Evolutionary conservation across 1,284 basidiomycete genomes (phyloP).

Genomic region (Austroboletus niveus): DNA sequence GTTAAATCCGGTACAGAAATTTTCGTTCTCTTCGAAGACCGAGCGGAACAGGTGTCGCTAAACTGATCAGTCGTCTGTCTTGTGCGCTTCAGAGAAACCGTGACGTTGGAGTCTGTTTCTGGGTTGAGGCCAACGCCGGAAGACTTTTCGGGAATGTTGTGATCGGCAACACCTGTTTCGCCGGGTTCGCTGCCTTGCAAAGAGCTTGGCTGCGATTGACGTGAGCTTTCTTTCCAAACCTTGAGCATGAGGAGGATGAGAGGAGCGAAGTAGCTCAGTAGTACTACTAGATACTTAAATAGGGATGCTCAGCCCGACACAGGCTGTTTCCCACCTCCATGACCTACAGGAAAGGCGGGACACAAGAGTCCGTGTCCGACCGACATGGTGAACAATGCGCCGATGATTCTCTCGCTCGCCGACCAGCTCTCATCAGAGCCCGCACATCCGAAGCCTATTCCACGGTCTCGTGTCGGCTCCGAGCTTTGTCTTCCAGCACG

Average conservation of each 20-base stretch:
- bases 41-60: conserved; percentile 3
- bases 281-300: not conserved
- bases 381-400: conserved; percentile 55
- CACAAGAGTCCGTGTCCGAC: conserved; percentile 5
- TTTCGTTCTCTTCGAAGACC: conserved; percentile 16
- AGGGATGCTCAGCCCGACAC: not conserved
- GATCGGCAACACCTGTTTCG: conserved; percentile 32
- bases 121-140: conserved; percentile 23
- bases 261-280: not conserved
- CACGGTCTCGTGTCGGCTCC: conserved; percentile 39
- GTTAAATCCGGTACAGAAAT: not conserved
- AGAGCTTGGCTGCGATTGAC: conserved; percentile 4
- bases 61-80: conserved; percentile 12
- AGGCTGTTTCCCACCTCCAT: conserved; percentile 16
- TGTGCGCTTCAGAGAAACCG: conserved; percentile 14
- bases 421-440: conserved; percentile 30
- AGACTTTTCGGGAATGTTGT: conserved; percentile 31
- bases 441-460: conserved; percentile 15
- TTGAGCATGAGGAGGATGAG: conserved; percentile 43
- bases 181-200: conserved; percentile 23
- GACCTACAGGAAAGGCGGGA: conserved; percentile 1
- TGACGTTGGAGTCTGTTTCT: conserved; percentile 11
- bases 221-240: conserved; percentile 46
- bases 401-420: conserved; percentile 42
- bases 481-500: conserved; percentile 64